These are phyloP conservation scores for Chaetomium sp. DNA, from an alignment of 2,329 filamentous ascomycete genomes.

Conservation along the genomic window DNA sequence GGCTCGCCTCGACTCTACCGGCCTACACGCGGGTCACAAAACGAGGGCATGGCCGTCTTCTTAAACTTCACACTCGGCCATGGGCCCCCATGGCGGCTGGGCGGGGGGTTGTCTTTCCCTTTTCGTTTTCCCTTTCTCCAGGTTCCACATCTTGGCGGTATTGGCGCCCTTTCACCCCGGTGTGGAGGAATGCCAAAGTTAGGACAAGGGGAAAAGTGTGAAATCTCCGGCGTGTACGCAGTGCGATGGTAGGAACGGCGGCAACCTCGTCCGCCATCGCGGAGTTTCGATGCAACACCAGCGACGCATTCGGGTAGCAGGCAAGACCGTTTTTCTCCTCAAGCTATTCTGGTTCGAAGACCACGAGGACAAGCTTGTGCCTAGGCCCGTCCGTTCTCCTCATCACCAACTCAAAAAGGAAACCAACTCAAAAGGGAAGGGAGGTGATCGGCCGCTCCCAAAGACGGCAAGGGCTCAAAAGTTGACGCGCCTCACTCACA, in stretches of 20 bases:
- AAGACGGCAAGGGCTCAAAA: constrained; percentile 1
- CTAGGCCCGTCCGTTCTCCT: no score
- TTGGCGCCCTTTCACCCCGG: constrained; percentile 5
- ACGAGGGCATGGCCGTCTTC: constrained; percentile 5
- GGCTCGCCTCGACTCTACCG: constrained; percentile 15
- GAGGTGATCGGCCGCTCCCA: not conserved
- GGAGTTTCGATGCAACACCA: constrained; percentile 20
- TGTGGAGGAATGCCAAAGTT: constrained; percentile 9
- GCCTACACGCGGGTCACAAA: constrained; percentile 7
- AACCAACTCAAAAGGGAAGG: not conserved
- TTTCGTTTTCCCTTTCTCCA: no score
- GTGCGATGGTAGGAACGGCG: constrained; percentile 11
- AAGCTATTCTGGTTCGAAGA: not conserved
- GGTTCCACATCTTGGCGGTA: not conserved
- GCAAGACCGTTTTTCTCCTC: constrained; percentile 6
- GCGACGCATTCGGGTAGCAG: constrained; percentile 16
- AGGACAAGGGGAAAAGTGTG: constrained; percentile 1
- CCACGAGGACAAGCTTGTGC: constrained; percentile 3
- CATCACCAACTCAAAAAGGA: no score
- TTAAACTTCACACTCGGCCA: constrained; percentile 6
- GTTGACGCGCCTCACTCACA: not conserved
- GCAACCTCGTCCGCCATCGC: constrained; percentile 21
- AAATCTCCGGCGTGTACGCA: constrained; percentile 15
- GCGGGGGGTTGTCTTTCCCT: no score
- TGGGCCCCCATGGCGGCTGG: no score